Base-by-base conservation (phyloP, 192 early-diverging fungal species). In the Funneliformis mosseae region DNA sequence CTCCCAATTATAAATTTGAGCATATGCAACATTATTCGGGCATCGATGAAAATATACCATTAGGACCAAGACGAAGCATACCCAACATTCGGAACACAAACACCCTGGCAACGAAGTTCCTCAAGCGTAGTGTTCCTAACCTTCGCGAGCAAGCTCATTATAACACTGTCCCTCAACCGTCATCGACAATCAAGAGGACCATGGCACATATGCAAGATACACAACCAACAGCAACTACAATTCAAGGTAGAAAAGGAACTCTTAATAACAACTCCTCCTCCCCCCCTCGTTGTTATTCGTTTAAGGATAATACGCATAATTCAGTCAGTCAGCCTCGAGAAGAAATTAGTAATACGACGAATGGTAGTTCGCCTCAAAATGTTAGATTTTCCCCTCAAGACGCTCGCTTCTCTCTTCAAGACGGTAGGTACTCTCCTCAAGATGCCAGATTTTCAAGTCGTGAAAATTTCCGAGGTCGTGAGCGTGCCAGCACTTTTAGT, bases 61-160 rank as follows among this genome's bases (percentile, higher is more conserved):
- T 79, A 28, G 50, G 33, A 45, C 78, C 64, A 25, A 68, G 78
- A 2, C 25, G 78, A 68, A 79, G 78, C 14, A 70, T 60, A 42
- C 78, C 78, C 12, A 79, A 79, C 8, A 70, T 79, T 38, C 78
- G 78, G 16, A 43, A 50, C 14, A 60, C 39, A 9, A 64, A 45
- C 64, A 16, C 27, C 23, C 12, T 79, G 2, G 61, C 78, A 16
- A 25, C 78, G 42, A 68, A 42, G 33, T 60, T 70, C 21, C 23
- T 70, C 5, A 79, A 79, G 43, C 39, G 78, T 27, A 79, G 78
- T 16, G 78, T 70, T 16, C 78, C 78, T 9, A 79, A 79, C 60
- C 67, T 79, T 60, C 67, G 78, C 28, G 78, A 79, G 8, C 46
- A 27, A 11, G 42, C 78, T 39, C 23, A 39, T 59, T 18, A n/a